These are phyloP conservation scores for Tolypocladium capitatum DNA, from an alignment of 2,329 filamentous ascomycete species.

Conservation along the genomic window DNA sequence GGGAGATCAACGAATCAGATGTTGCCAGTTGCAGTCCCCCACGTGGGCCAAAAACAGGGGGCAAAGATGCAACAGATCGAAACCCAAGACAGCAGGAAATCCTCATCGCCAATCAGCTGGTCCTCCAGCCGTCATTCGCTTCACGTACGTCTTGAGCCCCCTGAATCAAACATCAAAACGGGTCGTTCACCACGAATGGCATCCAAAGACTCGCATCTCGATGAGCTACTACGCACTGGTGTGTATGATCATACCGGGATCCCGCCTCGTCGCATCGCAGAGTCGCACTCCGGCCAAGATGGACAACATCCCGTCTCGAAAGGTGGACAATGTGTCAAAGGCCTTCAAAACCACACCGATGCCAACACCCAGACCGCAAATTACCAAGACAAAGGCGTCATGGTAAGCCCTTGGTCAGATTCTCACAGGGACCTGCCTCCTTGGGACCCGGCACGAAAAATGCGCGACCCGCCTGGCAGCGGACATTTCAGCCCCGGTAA, in stretches of 20 bases:
- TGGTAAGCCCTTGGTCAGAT: conserved; percentile 4
- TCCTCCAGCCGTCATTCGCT: not conserved
- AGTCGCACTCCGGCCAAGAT: not conserved
- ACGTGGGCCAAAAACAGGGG: not conserved
- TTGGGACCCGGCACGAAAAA: not conserved
- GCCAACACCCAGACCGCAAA: not conserved
- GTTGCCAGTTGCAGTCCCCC: not conserved
- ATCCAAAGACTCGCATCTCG: not conserved
- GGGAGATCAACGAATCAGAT: not conserved
- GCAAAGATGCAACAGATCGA: not conserved
- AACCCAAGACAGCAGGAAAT: not conserved
- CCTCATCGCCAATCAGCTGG: not conserved
- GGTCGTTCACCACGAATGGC: not conserved
- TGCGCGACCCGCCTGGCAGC: not conserved
- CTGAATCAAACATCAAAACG: not conserved
- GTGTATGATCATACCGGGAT: not conserved
- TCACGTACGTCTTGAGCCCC: not conserved
- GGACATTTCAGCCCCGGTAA: not conserved
- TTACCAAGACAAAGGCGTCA: conserved; percentile 10
- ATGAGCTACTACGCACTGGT: too few relatives aligned
- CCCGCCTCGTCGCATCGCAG: not conserved
- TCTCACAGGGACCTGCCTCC: not conserved
- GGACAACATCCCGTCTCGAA: too few relatives aligned
- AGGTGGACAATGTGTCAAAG: not conserved
- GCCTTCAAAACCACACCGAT: not conserved